A percentile compares a stretch with the other conserved stretches of the same genome.
phyloP scores from a whole-genome alignment of 768 basidiomycete genomes.

The Agrocybe pediades region DNA sequence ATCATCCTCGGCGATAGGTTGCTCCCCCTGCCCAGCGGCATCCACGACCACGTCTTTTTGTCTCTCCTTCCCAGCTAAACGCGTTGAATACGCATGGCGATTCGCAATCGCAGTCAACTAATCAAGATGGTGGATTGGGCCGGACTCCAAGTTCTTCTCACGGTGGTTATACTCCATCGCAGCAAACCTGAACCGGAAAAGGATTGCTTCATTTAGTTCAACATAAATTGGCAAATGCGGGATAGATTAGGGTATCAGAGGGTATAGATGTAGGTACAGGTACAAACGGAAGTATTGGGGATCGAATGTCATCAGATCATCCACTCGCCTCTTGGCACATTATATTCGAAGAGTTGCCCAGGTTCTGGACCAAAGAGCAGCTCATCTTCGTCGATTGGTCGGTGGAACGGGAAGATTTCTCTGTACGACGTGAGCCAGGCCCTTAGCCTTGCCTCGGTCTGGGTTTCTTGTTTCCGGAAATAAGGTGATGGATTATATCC shows the following conservation, averaged over 20 bases:
- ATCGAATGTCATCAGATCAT: slow-evolving; percentile 17
- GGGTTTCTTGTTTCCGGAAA: slow-evolving; percentile 6
- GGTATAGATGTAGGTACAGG: too few relatives aligned
- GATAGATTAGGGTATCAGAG: background rate
- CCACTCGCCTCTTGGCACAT: slow-evolving; percentile 21
- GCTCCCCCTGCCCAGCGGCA: slow-evolving; percentile 40
- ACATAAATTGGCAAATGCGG: background rate
- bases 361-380: slow-evolving; percentile 9
- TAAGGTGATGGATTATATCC: slow-evolving; percentile 13
- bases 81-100: slow-evolving; percentile 11
- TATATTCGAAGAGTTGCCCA: slow-evolving; percentile 9
- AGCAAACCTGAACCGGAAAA: slow-evolving; percentile 17
- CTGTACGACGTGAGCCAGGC: slow-evolving; percentile 18
- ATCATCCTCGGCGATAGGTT: slow-evolving; percentile 36
- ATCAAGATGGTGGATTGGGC: slow-evolving; percentile 31
- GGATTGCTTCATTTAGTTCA: slow-evolving; percentile 1
- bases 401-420: slow-evolving; percentile 10
- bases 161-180: slow-evolving; percentile 55
- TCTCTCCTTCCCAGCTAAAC: slow-evolving; percentile 35
- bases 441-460: slow-evolving; percentile 7
- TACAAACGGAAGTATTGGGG: background rate
- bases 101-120: slow-evolving; percentile 17
- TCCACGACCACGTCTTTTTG: slow-evolving; percentile 40
- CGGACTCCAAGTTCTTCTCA: slow-evolving; percentile 63
- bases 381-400: slow-evolving; percentile 21